A percentile compares a stretch with the other conserved stretches of the same genome.
Evolutionary conservation across 1,139 yeast genomes (phyloP).

Genomic region (Nakaseomyces kungkrabaensis): DNA sequence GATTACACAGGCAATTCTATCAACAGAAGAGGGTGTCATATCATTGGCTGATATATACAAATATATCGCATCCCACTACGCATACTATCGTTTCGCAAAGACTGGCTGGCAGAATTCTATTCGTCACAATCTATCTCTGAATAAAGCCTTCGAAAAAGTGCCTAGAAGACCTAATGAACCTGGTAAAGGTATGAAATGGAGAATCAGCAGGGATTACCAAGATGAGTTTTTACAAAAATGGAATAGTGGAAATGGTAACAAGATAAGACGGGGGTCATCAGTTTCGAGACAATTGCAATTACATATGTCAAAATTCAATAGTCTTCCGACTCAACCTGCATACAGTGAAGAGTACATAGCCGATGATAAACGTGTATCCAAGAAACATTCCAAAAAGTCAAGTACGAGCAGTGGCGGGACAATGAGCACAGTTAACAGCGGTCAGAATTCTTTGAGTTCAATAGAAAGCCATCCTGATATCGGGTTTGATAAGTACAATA

Average conservation of each 20-base stretch:
- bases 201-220: slow-evolving; percentile 74
- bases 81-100: slow-evolving; percentile 82
- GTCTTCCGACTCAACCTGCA: slow-evolving; percentile 40
- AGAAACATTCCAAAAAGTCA: slow-evolving; percentile 1
- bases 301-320: slow-evolving; percentile 62
- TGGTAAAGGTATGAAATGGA: slow-evolving; percentile 99
- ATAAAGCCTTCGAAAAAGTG: slow-evolving; percentile 87
- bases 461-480: slow-evolving; percentile 1
- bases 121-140: slow-evolving; percentile 69
- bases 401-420: slow-evolving; percentile 3
- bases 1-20: slow-evolving; percentile 93
- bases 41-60: slow-evolving; percentile 84
- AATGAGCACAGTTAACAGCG: slow-evolving; percentile 2
- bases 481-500: neutral
- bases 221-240: slow-evolving; percentile 76
- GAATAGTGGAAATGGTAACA: slow-evolving; percentile 61
- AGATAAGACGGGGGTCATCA: slow-evolving; percentile 68
- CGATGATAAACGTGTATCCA: neutral
- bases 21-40: slow-evolving; percentile 79
- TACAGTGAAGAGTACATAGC: slow-evolving; percentile 4
- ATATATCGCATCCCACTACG: slow-evolving; percentile 81
- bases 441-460: slow-evolving; percentile 7
- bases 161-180: slow-evolving; percentile 94
- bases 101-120: slow-evolving; percentile 95
- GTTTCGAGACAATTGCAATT: slow-evolving; percentile 70